phyloP scores from a whole-genome alignment of 257 asterid species.

The Capsicum baccatum region DNA sequence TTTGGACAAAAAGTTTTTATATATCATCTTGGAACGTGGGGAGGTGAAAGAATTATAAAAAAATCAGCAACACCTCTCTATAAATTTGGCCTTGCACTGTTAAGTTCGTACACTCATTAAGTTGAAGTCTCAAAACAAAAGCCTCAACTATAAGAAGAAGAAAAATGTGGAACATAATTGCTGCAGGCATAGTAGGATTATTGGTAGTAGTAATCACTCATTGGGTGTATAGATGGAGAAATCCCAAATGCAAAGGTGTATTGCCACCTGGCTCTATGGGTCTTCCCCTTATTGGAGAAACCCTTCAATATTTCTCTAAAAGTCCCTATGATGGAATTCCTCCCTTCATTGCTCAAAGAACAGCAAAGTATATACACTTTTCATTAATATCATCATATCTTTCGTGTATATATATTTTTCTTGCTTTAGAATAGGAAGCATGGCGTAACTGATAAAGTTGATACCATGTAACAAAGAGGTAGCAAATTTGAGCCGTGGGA shows the following conservation, averaged over 20 bases:
- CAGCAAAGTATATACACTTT: not conserved
- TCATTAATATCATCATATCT: too few relatives aligned
- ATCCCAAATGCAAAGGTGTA: not conserved
- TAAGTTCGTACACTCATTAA: too few relatives aligned
- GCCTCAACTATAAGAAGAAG: not conserved
- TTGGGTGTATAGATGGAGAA: slow-evolving; percentile 27
- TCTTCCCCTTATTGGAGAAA: not conserved
- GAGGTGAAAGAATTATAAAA: not conserved
- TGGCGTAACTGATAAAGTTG: too few relatives aligned
- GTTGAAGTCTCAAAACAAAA: not conserved
- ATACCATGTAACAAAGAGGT: too few relatives aligned
- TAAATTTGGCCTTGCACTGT: not conserved
- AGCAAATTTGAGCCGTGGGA: too few relatives aligned
- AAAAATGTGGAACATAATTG: not conserved
- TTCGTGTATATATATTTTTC: too few relatives aligned
- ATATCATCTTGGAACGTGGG: too few relatives aligned
- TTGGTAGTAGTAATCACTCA: not conserved
- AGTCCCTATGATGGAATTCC: not conserved
- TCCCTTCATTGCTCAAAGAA: not conserved
- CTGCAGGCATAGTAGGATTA: not conserved
- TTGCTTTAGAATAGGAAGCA: too few relatives aligned
- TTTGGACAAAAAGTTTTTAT: too few relatives aligned
- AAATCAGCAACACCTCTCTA: too few relatives aligned
- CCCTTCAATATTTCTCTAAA: slow-evolving; percentile 7
- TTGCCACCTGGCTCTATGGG: slow-evolving; percentile 13